A percentile compares a stretch with the other conserved stretches of the same genome.
phyloP scores from a whole-genome alignment of 108 stramenopile genomes.

The Nannochloropsis gaditana region DNA sequence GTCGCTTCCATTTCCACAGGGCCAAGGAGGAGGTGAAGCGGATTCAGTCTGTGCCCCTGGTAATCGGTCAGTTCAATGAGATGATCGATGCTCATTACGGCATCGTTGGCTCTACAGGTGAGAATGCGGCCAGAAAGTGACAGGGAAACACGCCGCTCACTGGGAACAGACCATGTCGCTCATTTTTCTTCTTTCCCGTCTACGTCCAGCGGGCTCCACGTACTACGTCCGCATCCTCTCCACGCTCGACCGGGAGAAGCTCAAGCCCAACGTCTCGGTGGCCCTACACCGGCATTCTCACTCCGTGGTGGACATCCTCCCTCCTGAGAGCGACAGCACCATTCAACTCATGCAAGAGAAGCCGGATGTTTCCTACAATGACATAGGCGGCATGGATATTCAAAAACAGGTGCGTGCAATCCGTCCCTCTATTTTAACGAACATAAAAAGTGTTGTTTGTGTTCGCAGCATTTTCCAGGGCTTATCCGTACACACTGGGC shows the following conservation, averaged over 20 bases:
- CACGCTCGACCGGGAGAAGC: constrained; percentile 89
- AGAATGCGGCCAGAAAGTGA: neutral
- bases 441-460: too few species aligned
- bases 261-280: constrained; percentile 96
- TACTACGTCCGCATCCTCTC: constrained; percentile 94
- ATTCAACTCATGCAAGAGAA: constrained; percentile 99
- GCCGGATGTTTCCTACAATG: constrained; percentile 93
- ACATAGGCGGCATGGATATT: constrained; percentile 98
- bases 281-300: constrained; percentile 96
- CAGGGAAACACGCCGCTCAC: neutral
- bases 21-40: constrained; percentile 89
- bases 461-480: too few species aligned
- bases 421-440: too few species aligned
- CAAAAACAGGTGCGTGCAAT: constrained; percentile 65
- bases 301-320: constrained; percentile 93
- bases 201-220: constrained; percentile 83
- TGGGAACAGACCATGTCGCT: neutral
- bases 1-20: neutral
- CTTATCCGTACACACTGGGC: too few species aligned
- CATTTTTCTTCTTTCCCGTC: neutral
- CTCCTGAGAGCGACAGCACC: constrained; percentile 95
- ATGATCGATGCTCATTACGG: constrained; percentile 99
- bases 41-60: constrained; percentile 94
- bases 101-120: constrained; percentile 60
- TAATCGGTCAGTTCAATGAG: constrained; percentile 99